Base-by-base conservation (phyloP, 2,329 filamentous ascomycete genomes). In the Aureobasidium uvarum region DNA sequence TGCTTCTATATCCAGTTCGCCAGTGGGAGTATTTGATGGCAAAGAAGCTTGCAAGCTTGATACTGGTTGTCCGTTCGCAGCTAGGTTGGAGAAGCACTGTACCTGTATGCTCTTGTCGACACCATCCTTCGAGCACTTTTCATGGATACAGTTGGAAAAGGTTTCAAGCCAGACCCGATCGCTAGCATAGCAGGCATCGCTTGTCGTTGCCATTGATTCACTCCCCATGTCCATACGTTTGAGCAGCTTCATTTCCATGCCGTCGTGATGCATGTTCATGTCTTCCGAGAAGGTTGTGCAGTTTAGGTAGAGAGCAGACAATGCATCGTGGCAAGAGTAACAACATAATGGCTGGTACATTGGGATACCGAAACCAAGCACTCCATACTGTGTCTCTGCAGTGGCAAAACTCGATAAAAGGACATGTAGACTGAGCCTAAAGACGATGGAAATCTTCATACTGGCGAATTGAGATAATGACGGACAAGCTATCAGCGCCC, bases 161-260 rank as follows among this genome's bases (percentile, higher is more conserved):
- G 71, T 73, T 45, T 70, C 66, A 3, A 75, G 68, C 62, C 69
- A 76, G 1, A 68, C 50, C 25, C 67, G 54, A 60, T 73, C 68
- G 46, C 66, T 69, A 25, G 74, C 73, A 51, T 73, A 73, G 69
- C 74, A 76, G 45, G 73, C 69, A 18, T 69, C 66, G 13, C 60
- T 68, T 13, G 72, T 72, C 11, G 59, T 63, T 28, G 58, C 65
- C 18, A 31, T 60, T 6, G 67, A 50, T 10, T 64, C 58, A 13
- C 56, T 43, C 3, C 50, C 66, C 46, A 67, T 66, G 20, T 52
- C 41, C 36, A 55, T 48, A 18, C 58, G 48, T 28, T 43, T 36
- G 38, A 54, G 18, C 28, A 48, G 23, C 33, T 60, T 60, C 56
- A 60, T 60, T 2, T 60, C 31, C 56, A 60, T 60, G 5, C 54